Percentiles rank a stretch among this genome's conserved stretches.
phyloP scores from a whole-genome alignment of 2,329 filamentous ascomycete genomes.

The Aureobasidium lini region DNA sequence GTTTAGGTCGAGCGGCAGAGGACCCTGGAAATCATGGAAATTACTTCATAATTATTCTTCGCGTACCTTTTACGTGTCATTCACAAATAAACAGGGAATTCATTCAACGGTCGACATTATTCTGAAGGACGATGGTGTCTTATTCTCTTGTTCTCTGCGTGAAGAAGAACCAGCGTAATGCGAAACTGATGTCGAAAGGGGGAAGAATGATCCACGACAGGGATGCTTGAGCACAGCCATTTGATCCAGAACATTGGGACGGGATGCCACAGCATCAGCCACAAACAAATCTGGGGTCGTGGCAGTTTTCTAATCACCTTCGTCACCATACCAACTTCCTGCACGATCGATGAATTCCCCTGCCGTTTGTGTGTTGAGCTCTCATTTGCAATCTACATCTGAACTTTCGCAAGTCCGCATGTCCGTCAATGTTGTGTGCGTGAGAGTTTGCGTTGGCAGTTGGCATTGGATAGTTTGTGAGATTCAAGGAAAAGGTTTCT shows the following conservation, averaged over 20 bases:
- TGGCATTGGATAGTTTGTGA: not conserved
- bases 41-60: constrained; percentile 8
- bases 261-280: not conserved
- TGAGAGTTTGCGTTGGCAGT: not conserved
- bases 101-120: not conserved
- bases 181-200: not conserved
- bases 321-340: not conserved
- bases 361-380: not conserved
- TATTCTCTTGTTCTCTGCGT: not conserved
- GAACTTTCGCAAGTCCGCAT: not conserved
- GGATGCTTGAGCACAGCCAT: not conserved
- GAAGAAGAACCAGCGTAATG: no score
- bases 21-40: not conserved
- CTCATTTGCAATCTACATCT: not conserved
- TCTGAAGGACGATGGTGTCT: not conserved
- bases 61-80: constrained; percentile 5
- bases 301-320: not conserved
- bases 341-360: not conserved
- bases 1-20: constrained; percentile 4
- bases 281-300: not conserved
- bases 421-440: not conserved
- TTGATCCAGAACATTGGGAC: not conserved
- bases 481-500: not conserved
- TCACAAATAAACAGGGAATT: not conserved
- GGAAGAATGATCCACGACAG: not conserved